Evolutionary conservation across 129 eudicot species (phyloP).

Genomic region (Sambucus nigra): DNA sequence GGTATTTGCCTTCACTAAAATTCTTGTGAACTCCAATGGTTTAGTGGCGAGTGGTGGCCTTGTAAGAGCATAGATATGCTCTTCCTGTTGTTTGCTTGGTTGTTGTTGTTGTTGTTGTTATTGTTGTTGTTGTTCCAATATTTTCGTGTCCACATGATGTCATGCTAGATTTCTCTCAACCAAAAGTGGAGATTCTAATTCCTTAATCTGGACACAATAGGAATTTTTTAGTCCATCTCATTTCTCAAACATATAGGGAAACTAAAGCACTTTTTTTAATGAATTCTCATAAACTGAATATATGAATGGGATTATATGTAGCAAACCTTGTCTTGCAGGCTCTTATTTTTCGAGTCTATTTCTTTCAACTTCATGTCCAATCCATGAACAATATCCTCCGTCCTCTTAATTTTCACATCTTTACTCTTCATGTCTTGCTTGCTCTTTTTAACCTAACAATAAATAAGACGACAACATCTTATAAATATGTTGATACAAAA

Average conservation of each 20-base stretch:
- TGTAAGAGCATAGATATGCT: constrained; percentile 18
- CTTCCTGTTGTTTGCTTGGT: constrained; percentile 42
- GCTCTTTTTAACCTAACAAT: constrained; percentile 70
- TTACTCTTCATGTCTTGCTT: constrained; percentile 62
- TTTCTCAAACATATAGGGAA: neutral
- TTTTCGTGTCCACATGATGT: constrained; percentile 75
- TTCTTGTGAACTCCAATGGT: constrained; percentile 22
- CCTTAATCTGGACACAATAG: constrained; percentile 55
- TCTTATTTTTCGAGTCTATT: constrained; percentile 66
- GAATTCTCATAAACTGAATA: neutral
- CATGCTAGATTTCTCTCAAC: constrained; percentile 86
- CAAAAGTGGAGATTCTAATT: constrained; percentile 80
- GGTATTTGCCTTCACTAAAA: constrained; percentile 29
- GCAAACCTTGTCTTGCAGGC: constrained; percentile 80
- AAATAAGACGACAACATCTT: too few species aligned
- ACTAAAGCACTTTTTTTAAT: neutral
- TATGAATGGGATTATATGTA: neutral
- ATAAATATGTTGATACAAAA: too few species aligned
- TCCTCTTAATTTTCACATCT: constrained; percentile 66
- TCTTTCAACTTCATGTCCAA: constrained; percentile 74
- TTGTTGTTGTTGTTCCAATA: constrained; percentile 70
- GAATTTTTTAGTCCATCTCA: constrained; percentile 4
- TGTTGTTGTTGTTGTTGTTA: too few species aligned
- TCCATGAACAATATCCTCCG: constrained; percentile 70
- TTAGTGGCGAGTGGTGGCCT: constrained; percentile 58